Percentiles rank a stretch among this genome's conserved stretches.
These are phyloP conservation scores for Beauveria pseudobassiana DNA, from an alignment of 2,329 filamentous ascomycete genomes.

Conservation along the genomic window DNA sequence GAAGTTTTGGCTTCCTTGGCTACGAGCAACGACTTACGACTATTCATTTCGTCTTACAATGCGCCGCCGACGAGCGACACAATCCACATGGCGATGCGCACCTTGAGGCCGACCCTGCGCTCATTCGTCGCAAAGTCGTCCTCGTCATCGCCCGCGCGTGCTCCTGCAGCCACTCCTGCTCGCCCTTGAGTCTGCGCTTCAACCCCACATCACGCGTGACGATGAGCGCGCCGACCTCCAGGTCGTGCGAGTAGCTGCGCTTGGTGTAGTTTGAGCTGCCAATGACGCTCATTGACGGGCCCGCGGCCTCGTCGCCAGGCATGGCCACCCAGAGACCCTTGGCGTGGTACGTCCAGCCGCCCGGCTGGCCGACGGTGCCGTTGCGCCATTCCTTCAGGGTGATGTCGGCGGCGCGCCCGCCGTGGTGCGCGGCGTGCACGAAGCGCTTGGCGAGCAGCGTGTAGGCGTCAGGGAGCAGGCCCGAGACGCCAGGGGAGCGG, in stretches of 20 bases:
- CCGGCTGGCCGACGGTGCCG: slow-evolving; percentile 72
- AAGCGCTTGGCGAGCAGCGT: slow-evolving; percentile 81
- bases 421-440: slow-evolving; percentile 48
- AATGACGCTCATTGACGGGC: slow-evolving; percentile 73
- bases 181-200: slow-evolving; percentile 65
- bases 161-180: slow-evolving; percentile 73
- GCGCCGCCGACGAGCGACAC: slow-evolving; percentile 79
- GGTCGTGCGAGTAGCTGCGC: slow-evolving; percentile 82
- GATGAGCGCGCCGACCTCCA: slow-evolving; percentile 83
- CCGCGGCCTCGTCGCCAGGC: slow-evolving; percentile 42
- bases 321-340: slow-evolving; percentile 91
- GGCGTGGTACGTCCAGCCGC: slow-evolving; percentile 95
- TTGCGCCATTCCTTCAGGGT: slow-evolving; percentile 79
- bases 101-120: slow-evolving; percentile 75
- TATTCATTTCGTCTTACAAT: slow-evolving; percentile 43
- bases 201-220: slow-evolving; percentile 70
- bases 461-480: slow-evolving; percentile 86
- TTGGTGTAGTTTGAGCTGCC: slow-evolving; percentile 96
- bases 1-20: not conserved
- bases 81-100: slow-evolving; percentile 89
- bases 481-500: slow-evolving; percentile 77
- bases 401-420: slow-evolving; percentile 48
- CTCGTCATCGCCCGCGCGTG: slow-evolving; percentile 61
- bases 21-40: too few relatives aligned
- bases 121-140: slow-evolving; percentile 78